Evolutionary conservation across 768 basidiomycete species (phyloP).

Genomic region (Lepiota venenata): DNA sequence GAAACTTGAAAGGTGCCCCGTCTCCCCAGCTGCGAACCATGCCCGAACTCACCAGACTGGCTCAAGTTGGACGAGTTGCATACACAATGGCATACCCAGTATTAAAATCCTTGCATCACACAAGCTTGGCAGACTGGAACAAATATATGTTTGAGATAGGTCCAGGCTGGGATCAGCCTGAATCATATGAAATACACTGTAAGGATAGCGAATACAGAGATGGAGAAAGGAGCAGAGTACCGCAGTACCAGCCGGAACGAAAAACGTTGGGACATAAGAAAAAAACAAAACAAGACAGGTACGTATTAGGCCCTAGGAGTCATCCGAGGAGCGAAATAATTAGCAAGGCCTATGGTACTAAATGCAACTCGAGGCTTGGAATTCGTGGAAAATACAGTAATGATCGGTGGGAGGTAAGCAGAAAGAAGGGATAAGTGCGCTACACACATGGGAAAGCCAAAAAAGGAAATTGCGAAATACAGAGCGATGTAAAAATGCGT

Average conservation of each 20-base stretch:
- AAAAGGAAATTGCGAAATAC: constrained; percentile 8
- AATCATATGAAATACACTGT: neutral
- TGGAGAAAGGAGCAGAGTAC: constrained; percentile 11
- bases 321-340: constrained; percentile 2
- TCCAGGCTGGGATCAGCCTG: neutral
- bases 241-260: constrained; percentile 15
- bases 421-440: neutral
- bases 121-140: too few relatives aligned
- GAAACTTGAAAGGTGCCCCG: too few relatives aligned
- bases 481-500: constrained; percentile 15
- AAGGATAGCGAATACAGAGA: constrained; percentile 13
- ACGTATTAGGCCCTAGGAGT: constrained; percentile 7
- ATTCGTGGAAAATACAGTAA: constrained; percentile 8
- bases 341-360: constrained; percentile 10
- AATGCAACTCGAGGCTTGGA: constrained; percentile 6
- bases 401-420: neutral
- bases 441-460: constrained; percentile 5
- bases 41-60: too few relatives aligned
- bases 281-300: constrained; percentile 11
- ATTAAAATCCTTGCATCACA: too few relatives aligned
- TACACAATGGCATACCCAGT: too few relatives aligned
- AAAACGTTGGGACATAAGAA: constrained; percentile 14
- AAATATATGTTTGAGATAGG: too few relatives aligned
- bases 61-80: too few relatives aligned
- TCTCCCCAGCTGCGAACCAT: too few relatives aligned